Evolutionary conservation across 1,284 basidiomycete species (phyloP).

Genomic region (Tranzscheliella williamsii): DNA sequence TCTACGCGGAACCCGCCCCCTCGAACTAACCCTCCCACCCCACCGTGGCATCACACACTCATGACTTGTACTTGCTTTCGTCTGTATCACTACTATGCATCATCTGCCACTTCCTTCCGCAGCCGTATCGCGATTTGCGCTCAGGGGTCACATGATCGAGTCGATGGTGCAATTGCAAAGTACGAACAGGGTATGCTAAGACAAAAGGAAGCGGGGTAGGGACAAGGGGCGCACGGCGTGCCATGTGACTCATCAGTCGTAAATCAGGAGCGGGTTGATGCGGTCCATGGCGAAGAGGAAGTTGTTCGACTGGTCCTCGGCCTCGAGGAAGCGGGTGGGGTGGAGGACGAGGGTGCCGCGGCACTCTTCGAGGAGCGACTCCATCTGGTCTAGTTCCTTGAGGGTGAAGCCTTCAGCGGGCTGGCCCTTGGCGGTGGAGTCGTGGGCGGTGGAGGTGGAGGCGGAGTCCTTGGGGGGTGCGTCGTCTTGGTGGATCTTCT

Average conservation of each 20-base stretch:
- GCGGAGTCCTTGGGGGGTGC: constrained; percentile 1
- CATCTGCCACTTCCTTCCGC: too few species aligned
- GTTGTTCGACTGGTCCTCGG: constrained; percentile 49
- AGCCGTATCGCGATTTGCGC: too few species aligned
- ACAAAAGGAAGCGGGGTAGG: too few species aligned
- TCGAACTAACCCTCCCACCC: too few species aligned
- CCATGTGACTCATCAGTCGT: constrained; percentile 31
- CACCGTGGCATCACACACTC: too few species aligned
- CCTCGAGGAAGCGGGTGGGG: constrained; percentile 56
- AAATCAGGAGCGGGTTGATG: constrained; percentile 49
- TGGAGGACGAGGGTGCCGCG: constrained; percentile 50
- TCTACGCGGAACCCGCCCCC: too few species aligned
- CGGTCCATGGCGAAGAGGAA: constrained; percentile 56
- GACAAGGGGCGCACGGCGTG: too few species aligned
- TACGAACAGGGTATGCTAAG: too few species aligned
- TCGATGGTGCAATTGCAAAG: too few species aligned
- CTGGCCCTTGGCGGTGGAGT: constrained; percentile 4
- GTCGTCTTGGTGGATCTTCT: constrained; percentile 3
- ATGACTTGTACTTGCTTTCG: too few species aligned
- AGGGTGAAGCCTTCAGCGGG: constrained; percentile 38
- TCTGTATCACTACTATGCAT: too few species aligned
- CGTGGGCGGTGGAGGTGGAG: not conserved
- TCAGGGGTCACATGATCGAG: too few species aligned
- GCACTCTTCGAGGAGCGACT: constrained; percentile 44
- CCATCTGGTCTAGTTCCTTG: constrained; percentile 53